Percentiles rank a stretch among this genome's conserved stretches.
Evolutionary conservation across 2,329 filamentous ascomycete genomes (phyloP).

Genomic region (Pezicula radicicola): DNA sequence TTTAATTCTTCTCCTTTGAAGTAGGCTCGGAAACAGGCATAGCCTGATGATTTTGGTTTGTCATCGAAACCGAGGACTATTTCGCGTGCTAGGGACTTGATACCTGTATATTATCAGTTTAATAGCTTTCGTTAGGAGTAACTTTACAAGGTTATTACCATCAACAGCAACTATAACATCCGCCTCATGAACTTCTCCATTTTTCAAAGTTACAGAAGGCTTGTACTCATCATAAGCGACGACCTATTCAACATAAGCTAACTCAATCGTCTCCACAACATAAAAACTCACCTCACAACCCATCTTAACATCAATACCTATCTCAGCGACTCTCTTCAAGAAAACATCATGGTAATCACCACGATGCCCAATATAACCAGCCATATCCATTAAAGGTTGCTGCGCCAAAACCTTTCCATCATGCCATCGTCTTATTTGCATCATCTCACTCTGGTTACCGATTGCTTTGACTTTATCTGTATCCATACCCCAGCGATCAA

Average conservation of each 20-base stretch:
- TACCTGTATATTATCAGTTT: slow-evolving; percentile 27
- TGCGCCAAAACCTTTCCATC: slow-evolving; percentile 43
- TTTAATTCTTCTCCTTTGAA: slow-evolving; percentile 34
- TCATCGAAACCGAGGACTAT: slow-evolving; percentile 50
- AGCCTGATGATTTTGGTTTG: slow-evolving; percentile 49
- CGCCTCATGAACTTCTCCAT: slow-evolving; percentile 34
- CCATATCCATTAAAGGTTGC: slow-evolving; percentile 49
- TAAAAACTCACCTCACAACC: slow-evolving; percentile 25
- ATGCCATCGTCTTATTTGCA: slow-evolving; percentile 45
- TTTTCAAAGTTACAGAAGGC: slow-evolving; percentile 31
- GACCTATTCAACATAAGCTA: slow-evolving; percentile 23
- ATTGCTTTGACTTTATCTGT: slow-evolving; percentile 35
- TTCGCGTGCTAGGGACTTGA: slow-evolving; percentile 46
- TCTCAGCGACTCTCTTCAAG: slow-evolving; percentile 34
- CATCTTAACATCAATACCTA: slow-evolving; percentile 38
- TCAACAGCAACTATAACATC: slow-evolving; percentile 51
- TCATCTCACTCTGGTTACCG: slow-evolving; percentile 42
- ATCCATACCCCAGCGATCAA: slow-evolving; percentile 42
- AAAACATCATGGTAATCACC: slow-evolving; percentile 42
- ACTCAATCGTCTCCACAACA: neutral
- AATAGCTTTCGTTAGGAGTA: neutral
- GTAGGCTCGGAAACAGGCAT: slow-evolving; percentile 50
- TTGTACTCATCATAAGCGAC: slow-evolving; percentile 33
- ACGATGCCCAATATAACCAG: slow-evolving; percentile 42
- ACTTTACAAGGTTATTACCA: slow-evolving; percentile 14